These are phyloP conservation scores for Pleurotus ostreatus DNA, from an alignment of 768 basidiomycete genomes.

Conservation along the genomic window DNA sequence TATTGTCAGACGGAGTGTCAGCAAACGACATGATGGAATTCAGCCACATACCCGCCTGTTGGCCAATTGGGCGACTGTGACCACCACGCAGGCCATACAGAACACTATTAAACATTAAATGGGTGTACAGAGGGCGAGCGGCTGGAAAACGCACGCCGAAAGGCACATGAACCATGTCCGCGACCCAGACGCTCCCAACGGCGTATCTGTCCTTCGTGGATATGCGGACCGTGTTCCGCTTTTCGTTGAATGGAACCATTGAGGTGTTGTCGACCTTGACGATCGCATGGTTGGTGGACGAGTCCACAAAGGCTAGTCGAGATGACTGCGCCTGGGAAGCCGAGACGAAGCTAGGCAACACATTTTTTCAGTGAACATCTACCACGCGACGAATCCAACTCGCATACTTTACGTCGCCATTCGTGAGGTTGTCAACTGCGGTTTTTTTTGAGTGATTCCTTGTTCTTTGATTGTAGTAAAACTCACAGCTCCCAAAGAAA, in stretches of 20 bases:
- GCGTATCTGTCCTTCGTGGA: slow-evolving; percentile 49
- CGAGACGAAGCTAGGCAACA: slow-evolving; percentile 41
- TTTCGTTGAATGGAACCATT: slow-evolving; percentile 43
- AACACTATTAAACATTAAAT: slow-evolving; percentile 41
- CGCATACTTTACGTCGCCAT: slow-evolving; percentile 53
- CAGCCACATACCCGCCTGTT: slow-evolving; percentile 41
- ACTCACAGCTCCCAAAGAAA: slow-evolving; percentile 57
- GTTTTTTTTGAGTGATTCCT: too few species aligned
- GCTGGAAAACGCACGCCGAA: slow-evolving; percentile 44
- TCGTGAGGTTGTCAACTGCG: slow-evolving; percentile 66
- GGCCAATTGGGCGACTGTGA: slow-evolving; percentile 61
- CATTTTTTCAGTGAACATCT: too few species aligned
- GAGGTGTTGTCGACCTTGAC: slow-evolving; percentile 75
- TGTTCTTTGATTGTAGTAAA: too few species aligned
- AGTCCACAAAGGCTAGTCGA: slow-evolving; percentile 59
- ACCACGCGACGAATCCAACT: not conserved
- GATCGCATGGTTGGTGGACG: slow-evolving; percentile 64
- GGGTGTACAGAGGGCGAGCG: not conserved
- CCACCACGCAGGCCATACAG: slow-evolving; percentile 70
- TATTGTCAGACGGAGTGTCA: too few species aligned
- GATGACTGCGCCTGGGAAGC: slow-evolving; percentile 40
- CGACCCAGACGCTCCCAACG: slow-evolving; percentile 61
- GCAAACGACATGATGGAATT: slow-evolving; percentile 2
- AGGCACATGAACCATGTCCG: slow-evolving; percentile 63
- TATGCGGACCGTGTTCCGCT: slow-evolving; percentile 69